A percentile compares a stretch with the other conserved stretches of the same genome.
phyloP scores from a whole-genome alignment of 164 flowering plant genomes.

The Vitis cinerea region DNA sequence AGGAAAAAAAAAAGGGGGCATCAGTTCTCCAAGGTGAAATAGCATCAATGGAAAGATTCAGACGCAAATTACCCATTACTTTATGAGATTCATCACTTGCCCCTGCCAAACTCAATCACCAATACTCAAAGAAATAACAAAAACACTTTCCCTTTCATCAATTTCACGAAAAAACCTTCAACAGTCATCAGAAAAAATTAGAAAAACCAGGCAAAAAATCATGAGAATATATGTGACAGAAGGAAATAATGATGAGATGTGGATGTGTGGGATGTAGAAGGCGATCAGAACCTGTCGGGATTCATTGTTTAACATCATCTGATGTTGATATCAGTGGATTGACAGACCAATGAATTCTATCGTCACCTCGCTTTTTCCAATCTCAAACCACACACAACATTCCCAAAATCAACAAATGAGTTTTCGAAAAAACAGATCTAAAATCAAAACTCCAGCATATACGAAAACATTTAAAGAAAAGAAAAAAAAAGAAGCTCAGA shows the following conservation, averaged over 20 bases:
- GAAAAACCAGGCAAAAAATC: neutral
- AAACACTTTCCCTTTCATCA: too few species aligned
- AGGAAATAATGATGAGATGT: neutral
- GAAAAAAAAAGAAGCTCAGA: slow-evolving; percentile 34
- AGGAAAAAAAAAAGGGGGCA: neutral
- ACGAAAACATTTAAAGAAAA: neutral
- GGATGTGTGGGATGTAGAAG: neutral
- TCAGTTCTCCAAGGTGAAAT: slow-evolving; percentile 36
- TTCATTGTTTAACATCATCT: slow-evolving; percentile 61
- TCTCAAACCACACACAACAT: neutral
- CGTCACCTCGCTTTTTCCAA: slow-evolving; percentile 52
- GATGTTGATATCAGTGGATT: slow-evolving; percentile 56
- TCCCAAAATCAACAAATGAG: neutral
- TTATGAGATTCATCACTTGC: slow-evolving; percentile 38
- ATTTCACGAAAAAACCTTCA: too few species aligned
- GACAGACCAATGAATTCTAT: slow-evolving; percentile 66
- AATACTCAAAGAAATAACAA: too few species aligned
- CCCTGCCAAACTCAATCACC: neutral
- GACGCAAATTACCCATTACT: slow-evolving; percentile 35
- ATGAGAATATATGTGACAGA: neutral
- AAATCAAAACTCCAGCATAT: neutral
- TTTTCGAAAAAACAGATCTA: neutral
- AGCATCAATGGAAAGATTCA: slow-evolving; percentile 27
- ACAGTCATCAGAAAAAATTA: too few species aligned
- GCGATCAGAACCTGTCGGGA: slow-evolving; percentile 88